phyloP scores from a whole-genome alignment of 257 asterid species.

The Gynochthodes officinalis region DNA sequence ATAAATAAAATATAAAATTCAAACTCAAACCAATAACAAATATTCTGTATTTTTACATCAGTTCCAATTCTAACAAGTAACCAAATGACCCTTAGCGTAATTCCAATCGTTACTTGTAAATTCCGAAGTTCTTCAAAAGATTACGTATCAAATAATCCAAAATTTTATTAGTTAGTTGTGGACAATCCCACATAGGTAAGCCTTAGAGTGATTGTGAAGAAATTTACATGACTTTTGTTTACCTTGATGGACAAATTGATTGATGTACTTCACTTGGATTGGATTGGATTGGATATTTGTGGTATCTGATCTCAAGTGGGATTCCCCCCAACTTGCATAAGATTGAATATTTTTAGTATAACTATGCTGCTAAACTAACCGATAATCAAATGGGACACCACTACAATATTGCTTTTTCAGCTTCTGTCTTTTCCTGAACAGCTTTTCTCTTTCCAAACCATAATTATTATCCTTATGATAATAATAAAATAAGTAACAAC shows the following conservation, averaged over 20 bases:
- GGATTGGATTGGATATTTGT: neutral
- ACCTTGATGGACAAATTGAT: neutral
- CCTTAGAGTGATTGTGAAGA: conserved; percentile 4
- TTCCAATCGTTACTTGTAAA: too few relatives aligned
- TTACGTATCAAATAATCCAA: neutral
- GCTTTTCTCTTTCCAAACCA: neutral
- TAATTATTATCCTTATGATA: neutral
- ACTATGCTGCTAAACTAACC: neutral
- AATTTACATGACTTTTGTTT: neutral
- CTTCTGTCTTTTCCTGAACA: conserved; percentile 9
- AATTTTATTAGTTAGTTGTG: neutral
- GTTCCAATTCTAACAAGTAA: too few relatives aligned
- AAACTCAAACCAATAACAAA: too few relatives aligned
- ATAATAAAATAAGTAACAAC: neutral
- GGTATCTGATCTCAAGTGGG: conserved; percentile 6
- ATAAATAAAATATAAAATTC: too few relatives aligned
- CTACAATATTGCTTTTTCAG: conserved; percentile 2
- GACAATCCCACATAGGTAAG: neutral
- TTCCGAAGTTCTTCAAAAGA: neutral
- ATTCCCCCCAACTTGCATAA: conserved; percentile 16
- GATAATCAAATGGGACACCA: conserved; percentile 18
- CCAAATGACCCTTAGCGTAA: too few relatives aligned
- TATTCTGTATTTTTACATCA: too few relatives aligned
- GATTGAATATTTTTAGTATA: neutral
- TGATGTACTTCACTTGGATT: neutral